Evolutionary conservation across 2,329 filamentous ascomycete species (phyloP), one percentile per base, ranked within the genome.

Genomic region (Cadophora gregata): DNA sequence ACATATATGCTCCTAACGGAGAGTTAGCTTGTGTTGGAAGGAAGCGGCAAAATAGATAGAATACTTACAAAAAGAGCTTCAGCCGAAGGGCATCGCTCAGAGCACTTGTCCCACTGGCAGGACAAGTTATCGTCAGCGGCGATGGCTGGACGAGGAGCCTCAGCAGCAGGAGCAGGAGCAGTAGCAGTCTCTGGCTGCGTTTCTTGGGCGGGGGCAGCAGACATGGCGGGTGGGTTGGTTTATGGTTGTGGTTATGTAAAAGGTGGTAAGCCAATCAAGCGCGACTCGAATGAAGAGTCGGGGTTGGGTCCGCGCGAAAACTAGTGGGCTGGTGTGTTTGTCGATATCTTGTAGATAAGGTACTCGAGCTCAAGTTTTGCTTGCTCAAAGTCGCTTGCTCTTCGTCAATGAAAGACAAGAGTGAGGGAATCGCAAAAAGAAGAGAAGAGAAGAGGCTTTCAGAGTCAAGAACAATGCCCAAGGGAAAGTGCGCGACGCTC

Each of bases 1-100:
- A 81, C 96, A 98, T 73, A 99, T 94, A 80, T 99, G 96, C 76
- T 98, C 95, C 94, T 98, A 75, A 31, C n/a, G 25, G 21, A 24
- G 4, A 24, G 12, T 58, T 25, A 58, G 53, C 5, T 7, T 5
- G 19, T 21, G 42, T 45, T 45, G 19, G 36, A 36, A 36, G 6
- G 8, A n/a, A n/a, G 4, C 42, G 42, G 19, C n/a, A 45, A 45
- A 45, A 21, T 36, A n/a, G 24, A 25, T 9, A 31, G 27, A 47
- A n/a, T 65, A 77, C 78, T 67, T 75, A 80, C 79, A 74, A 80
- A 80, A 55, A 80, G 75, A 67, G 78, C 74, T 70, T 80, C 78
- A 33, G 79, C 75, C 27, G 77, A 76, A 10, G 76, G 71, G 64
- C 78, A 80, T 67, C 77, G 75, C 67, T 80, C 79, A 6, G 74